Percentiles rank a stretch among this genome's conserved stretches.
phyloP scores from a whole-genome alignment of 106 monocot genomes.

The Cymbidium sinense region DNA sequence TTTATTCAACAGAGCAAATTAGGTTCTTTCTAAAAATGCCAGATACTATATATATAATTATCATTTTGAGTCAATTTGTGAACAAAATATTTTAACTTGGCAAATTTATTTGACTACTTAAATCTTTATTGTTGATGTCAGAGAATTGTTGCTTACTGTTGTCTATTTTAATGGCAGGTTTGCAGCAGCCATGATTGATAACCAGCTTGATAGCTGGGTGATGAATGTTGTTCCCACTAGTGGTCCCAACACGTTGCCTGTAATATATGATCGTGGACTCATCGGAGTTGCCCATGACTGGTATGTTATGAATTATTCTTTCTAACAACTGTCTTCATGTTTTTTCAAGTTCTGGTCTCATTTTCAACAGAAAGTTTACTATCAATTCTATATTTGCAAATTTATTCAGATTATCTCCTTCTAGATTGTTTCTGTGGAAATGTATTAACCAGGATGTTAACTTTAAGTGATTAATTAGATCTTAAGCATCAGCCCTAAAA shows the following conservation, averaged over 20 bases:
- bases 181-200: slow-evolving; percentile 78
- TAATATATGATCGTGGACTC: slow-evolving; percentile 94
- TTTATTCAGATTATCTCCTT: neutral
- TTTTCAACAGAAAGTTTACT: neutral
- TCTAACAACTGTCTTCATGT: neutral
- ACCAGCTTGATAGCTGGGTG: slow-evolving; percentile 76
- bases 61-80: no score
- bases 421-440: neutral
- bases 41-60: neutral
- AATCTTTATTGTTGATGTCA: neutral
- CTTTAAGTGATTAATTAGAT: neutral
- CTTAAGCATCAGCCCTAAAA: neutral
- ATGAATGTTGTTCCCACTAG: slow-evolving; percentile 90
- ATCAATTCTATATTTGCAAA: neutral
- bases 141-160: neutral
- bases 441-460: neutral
- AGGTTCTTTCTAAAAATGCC: neutral
- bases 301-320: slow-evolving; percentile 23
- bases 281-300: slow-evolving; percentile 91
- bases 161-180: slow-evolving; percentile 46
- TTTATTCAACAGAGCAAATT: neutral
- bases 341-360: neutral
- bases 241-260: slow-evolving; percentile 83
- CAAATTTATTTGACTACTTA: neutral
- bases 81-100: no score